Base-by-base conservation (phyloP, 176 grass and related monocot species). In the Aegilops sharonensis region DNA sequence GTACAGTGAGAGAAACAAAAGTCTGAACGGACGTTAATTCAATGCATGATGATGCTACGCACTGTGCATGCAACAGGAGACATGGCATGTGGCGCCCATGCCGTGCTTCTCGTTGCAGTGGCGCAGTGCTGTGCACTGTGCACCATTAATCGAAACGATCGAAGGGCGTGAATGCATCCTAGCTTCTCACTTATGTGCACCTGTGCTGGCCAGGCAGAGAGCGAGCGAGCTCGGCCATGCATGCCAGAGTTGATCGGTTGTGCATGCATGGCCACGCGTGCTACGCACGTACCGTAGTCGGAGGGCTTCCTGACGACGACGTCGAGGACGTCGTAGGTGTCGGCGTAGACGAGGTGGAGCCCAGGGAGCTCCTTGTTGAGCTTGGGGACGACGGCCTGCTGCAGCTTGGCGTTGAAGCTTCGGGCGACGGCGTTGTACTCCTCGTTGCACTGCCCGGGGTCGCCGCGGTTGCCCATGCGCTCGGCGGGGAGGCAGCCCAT, bases 351-450 rank as follows among this genome's bases (percentile, higher is more conserved):
- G 39, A 93, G 82, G 0, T 29, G 72, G 0, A 90, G 35, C 0
- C 83, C 88, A 0, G 29, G 57, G 3, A 93, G 78, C 0, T 90
- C 78, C 14, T 32, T 5, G 78, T 85, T 90, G 48, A 93, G 91
- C 65, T 40, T 85, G 31, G n/a, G 42, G 8, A 85, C 75, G 57
- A 90, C 45, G 1, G 63, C 59, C 2, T 0, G 20, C 81, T 17
- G 78, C 15, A 93, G 71, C 83, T 88, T 90, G 59, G 5, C 20
- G 85, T 93, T 93, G 88, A 93, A 93, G 71, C 79, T 90, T 9
- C 78, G 20, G 3, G 91, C 88, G 11, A 93, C 88, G 34, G 81
- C 78, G 60, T 93, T 93, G 85, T 83, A 87, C 72, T 85, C 36
- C 64, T 90, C 29, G 88, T 93, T 93, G 80, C 91, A 92, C 72